Evolutionary conservation across 768 basidiomycete species (phyloP).

Genomic region (Tephrocybe sp.): DNA sequence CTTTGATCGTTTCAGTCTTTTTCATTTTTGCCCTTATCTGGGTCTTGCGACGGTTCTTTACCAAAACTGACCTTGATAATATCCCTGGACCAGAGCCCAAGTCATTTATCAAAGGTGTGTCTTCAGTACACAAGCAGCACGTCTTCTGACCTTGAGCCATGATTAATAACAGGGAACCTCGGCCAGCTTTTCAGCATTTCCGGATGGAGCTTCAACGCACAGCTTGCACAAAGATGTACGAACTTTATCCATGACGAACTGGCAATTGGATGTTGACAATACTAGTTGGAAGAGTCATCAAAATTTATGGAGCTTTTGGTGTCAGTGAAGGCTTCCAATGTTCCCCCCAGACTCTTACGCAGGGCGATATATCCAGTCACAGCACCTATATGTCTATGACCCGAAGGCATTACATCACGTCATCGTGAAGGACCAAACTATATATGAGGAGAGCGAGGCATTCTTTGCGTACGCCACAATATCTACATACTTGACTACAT

Average conservation of each 20-base stretch:
- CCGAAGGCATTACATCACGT: slow-evolving; percentile 16
- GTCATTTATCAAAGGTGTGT: slow-evolving; percentile 29
- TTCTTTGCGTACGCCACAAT: slow-evolving; percentile 13
- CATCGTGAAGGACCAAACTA: slow-evolving; percentile 15
- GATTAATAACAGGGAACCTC: slow-evolving; percentile 7
- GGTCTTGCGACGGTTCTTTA: slow-evolving; percentile 16
- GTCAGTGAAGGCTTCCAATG: no score
- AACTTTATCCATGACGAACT: background rate
- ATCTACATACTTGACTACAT: no score
- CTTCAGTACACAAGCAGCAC: background rate
- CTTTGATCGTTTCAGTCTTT: background rate
- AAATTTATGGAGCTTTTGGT: slow-evolving; percentile 7
- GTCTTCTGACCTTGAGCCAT: background rate
- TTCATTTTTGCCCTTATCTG: slow-evolving; percentile 13
- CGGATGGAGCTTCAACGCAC: slow-evolving; percentile 8
- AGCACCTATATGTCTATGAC: slow-evolving; percentile 12
- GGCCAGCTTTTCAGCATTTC: slow-evolving; percentile 10
- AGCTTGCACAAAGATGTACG: slow-evolving; percentile 11
- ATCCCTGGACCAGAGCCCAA: slow-evolving; percentile 32
- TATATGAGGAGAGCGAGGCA: slow-evolving; percentile 14
- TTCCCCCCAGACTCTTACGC: no score
- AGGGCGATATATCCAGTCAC: background rate
- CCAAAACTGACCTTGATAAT: slow-evolving; percentile 28
- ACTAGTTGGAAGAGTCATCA: slow-evolving; percentile 9
- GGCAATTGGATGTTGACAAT: background rate